phyloP scores from a whole-genome alignment of 345 rosid species.

The Nasturtium officinale region DNA sequence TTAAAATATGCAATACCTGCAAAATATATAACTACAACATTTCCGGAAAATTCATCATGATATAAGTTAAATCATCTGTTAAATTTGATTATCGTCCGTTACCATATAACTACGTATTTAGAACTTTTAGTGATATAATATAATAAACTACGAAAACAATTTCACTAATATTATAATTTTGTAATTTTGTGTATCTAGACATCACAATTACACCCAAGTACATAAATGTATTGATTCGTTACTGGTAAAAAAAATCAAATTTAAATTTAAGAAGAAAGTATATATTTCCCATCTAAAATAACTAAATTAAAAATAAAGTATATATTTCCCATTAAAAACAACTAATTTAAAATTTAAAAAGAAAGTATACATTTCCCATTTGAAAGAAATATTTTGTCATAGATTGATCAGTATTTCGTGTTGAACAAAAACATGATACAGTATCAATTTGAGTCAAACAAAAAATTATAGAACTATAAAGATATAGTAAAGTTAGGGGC shows the following conservation, averaged over 20 bases:
- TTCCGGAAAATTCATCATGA: background rate
- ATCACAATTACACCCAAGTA: background rate
- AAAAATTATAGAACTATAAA: background rate
- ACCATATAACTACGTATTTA: background rate
- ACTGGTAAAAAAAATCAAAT: background rate
- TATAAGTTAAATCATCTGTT: background rate
- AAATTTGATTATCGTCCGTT: background rate
- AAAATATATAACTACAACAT: background rate
- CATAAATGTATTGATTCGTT: background rate
- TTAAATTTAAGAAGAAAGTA: background rate
- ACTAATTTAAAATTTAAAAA: background rate
- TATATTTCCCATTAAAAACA: background rate
- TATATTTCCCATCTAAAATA: background rate
- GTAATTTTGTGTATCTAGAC: background rate
- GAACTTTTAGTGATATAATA: background rate
- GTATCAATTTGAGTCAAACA: background rate
- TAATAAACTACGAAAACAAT: background rate
- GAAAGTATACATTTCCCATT: background rate
- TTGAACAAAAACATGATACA: background rate
- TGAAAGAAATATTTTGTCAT: background rate
- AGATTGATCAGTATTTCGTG: background rate
- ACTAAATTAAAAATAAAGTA: background rate
- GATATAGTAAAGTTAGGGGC: conserved; percentile 1
- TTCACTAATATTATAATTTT: background rate
- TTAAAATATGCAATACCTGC: background rate